phyloP scores from a whole-genome alignment of 805 yeast species.

The Candida patagonica region DNA sequence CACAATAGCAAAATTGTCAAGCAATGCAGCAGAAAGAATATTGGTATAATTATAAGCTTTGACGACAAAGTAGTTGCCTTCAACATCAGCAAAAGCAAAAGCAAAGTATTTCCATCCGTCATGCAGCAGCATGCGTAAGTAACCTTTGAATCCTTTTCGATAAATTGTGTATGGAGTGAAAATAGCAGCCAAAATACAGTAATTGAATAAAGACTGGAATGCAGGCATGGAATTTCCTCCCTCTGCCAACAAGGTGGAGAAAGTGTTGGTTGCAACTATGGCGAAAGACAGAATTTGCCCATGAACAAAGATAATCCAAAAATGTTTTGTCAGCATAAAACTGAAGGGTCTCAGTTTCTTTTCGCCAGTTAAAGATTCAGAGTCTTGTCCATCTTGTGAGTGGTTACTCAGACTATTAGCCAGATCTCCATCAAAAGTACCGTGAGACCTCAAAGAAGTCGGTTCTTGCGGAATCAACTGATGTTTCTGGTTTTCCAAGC shows the following conservation, averaged over 20 bases:
- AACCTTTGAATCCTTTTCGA: constrained; percentile 30
- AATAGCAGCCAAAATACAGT: constrained; percentile 29
- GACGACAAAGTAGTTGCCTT: constrained; percentile 39
- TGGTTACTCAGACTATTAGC: too few relatives aligned
- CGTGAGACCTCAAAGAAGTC: too few relatives aligned
- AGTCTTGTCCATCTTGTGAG: too few relatives aligned
- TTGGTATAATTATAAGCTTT: constrained; percentile 37
- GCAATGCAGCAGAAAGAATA: constrained; percentile 34
- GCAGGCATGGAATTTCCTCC: constrained; percentile 36
- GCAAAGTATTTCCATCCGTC: constrained; percentile 38
- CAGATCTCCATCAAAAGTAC: too few relatives aligned
- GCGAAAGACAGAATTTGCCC: constrained; percentile 36
- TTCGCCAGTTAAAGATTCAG: too few relatives aligned
- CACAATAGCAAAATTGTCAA: constrained; percentile 38
- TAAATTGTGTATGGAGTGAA: constrained; percentile 34
- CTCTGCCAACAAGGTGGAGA: constrained; percentile 32
- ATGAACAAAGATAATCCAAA: constrained; percentile 33
- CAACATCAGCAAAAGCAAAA: constrained; percentile 36
- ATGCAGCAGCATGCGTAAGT: constrained; percentile 21
- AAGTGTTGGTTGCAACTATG: constrained; percentile 35
- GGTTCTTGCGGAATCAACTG: too few relatives aligned
- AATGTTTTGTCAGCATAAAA: constrained; percentile 27
- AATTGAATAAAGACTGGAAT: constrained; percentile 35
- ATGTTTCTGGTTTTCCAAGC: too few relatives aligned
- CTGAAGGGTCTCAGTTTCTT: constrained; percentile 10